A percentile compares a stretch with the other conserved stretches of the same genome.
These are phyloP conservation scores for Abrus precatorius DNA, from an alignment of 306 rosid genomes.

Conservation along the genomic window DNA sequence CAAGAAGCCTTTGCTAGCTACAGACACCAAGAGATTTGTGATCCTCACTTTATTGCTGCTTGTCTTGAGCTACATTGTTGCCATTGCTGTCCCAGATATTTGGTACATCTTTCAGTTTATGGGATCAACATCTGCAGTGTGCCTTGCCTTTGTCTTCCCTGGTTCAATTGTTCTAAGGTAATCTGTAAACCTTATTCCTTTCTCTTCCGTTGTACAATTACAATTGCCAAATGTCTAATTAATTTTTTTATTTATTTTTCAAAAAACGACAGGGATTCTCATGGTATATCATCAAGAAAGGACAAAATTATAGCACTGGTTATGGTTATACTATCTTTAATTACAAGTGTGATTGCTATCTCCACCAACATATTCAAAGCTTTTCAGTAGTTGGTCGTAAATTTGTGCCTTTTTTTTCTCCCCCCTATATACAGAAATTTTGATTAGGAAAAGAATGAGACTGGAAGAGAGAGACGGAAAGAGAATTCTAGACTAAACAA, in stretches of 20 bases:
- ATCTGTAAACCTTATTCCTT: neutral
- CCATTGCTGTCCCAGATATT: constrained; percentile 80
- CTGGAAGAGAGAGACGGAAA: neutral
- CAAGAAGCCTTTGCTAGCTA: constrained; percentile 57
- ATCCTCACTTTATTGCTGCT: constrained; percentile 60
- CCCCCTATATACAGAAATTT: constrained; percentile 19
- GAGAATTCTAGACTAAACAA: constrained; percentile 25
- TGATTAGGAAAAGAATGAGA: constrained; percentile 6
- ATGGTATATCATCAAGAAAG: constrained; percentile 67
- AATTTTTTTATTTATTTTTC: neutral
- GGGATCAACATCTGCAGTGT: constrained; percentile 90
- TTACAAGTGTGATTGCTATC: constrained; percentile 76
- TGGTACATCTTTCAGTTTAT: constrained; percentile 93
- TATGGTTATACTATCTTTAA: constrained; percentile 75
- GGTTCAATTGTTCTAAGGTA: constrained; percentile 88
- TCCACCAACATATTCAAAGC: constrained; percentile 63
- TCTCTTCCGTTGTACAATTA: neutral
- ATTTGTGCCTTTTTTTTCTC: neutral
- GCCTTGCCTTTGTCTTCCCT: constrained; percentile 92
- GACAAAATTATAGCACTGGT: constrained; percentile 69
- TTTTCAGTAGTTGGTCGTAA: constrained; percentile 39
- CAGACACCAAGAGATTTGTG: constrained; percentile 75
- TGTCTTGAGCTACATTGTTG: constrained; percentile 70
- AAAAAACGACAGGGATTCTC: constrained; percentile 65
- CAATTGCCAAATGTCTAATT: neutral